Evolutionary conservation across 768 basidiomycete genomes (phyloP), one percentile per base, ranked within the genome.

Genomic region (Cyclocybe cylindracea): DNA sequence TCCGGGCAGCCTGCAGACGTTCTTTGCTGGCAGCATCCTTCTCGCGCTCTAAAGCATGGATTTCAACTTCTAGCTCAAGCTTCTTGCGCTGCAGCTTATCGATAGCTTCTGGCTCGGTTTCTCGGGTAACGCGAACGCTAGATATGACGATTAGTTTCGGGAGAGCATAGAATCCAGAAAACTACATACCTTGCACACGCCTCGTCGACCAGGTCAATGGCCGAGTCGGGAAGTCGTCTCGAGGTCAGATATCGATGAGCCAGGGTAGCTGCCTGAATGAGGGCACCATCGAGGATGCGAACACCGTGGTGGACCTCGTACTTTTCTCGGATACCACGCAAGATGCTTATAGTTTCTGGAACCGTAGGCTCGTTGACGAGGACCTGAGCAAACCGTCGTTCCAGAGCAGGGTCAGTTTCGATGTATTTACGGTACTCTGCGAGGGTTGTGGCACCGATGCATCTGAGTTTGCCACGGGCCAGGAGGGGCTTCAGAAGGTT

Each of bases 271-370:
- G 96, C 95, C 9, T 85, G 75, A 58, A 97, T 94, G 53, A 99
- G 76, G 2, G 96, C 87, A 7, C 85, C 84, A 61, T 98, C 96
- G 54, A 85, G 76, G 57, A 98, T 94, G 48, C 88, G 79, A 39
- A 98, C 93, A 57, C 91, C 92, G 53, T 94, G 92, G 61, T 92
- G 88, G 1, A 95, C 91, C 67, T 92, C 89, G 66, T 97, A 97
- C 68, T 93, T 93, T 65, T 96, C 94, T 39, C 90, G 79, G 66
- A 98, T 93, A 51, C 96, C 96, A 57, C 96, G 87, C 35, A 98
- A 79, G 55, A 98, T 98, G 58, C 81, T 89, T 72, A 98, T 94
- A 0, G 96, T 89, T 58, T 96, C 94, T 4, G 87, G 70, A 0
- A 98, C 95, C 9, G 76, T 73, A 0, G 96, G 96, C 65, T 98